Conservation (phyloP, 129 eudicot species). For the Escallonia rubra region DNA sequence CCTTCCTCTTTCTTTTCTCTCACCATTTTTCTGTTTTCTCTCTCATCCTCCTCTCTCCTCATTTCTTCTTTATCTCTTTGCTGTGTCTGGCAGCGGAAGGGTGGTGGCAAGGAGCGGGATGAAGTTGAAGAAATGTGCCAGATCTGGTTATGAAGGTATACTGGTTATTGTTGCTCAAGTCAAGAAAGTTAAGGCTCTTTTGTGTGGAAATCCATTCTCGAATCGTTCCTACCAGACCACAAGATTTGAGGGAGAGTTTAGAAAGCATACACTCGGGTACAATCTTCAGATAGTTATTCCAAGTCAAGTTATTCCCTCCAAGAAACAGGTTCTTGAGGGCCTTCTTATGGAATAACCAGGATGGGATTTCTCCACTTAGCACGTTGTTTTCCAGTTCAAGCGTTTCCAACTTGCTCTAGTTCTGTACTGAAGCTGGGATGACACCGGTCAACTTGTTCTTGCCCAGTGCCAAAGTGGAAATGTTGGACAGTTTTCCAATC, state of each 20-base stretch:
- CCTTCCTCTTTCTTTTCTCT: too few relatives aligned
- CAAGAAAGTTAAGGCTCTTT: slow-evolving; percentile 34
- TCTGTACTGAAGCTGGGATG: slow-evolving; percentile 36
- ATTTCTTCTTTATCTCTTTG: too few relatives aligned
- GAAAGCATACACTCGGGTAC: slow-evolving; percentile 46
- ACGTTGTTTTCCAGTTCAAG: slow-evolving; percentile 34
- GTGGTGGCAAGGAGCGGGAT: too few relatives aligned
- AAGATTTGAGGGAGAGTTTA: slow-evolving; percentile 34
- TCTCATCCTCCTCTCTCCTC: too few relatives aligned
- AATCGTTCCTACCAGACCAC: slow-evolving; percentile 33
- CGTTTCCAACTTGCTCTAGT: slow-evolving; percentile 31
- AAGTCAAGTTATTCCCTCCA: slow-evolving; percentile 40
- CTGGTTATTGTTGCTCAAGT: slow-evolving; percentile 35
- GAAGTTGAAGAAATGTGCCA: too few relatives aligned
- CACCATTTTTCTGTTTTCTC: too few relatives aligned
- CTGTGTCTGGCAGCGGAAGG: too few relatives aligned
- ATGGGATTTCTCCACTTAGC: slow-evolving; percentile 47
- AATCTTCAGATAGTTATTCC: slow-evolving; percentile 44
- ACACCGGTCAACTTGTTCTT: slow-evolving; percentile 36
- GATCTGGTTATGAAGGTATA: too few relatives aligned
- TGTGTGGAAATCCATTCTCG: slow-evolving; percentile 51
- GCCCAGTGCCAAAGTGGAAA: slow-evolving; percentile 41
- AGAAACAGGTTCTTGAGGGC: slow-evolving; percentile 32
- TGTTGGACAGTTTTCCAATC: slow-evolving; percentile 27
- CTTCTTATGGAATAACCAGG: slow-evolving; percentile 40